Conservation (phyloP, 805 yeast species). For the Cyberlindnera maclurae region DNA sequence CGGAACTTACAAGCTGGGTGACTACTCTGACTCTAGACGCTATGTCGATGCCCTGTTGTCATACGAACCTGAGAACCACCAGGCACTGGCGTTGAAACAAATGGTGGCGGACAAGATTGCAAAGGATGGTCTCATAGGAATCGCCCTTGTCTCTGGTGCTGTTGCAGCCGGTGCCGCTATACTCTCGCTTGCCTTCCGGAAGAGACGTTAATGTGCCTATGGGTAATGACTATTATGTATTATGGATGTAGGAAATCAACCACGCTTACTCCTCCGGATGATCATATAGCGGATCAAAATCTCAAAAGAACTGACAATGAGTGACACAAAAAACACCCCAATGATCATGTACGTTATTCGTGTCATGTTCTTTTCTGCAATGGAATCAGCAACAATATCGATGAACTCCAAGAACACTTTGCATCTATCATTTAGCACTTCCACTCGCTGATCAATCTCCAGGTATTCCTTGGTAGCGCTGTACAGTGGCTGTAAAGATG, state of each 20-base stretch:
- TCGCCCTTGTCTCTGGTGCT: constrained; percentile 81
- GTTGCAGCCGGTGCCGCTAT: constrained; percentile 78
- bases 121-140: constrained; percentile 74
- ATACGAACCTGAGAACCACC: constrained; percentile 80
- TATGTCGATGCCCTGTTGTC: constrained; percentile 72
- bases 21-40: constrained; percentile 76
- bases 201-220: constrained; percentile 19
- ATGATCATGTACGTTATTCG: constrained; percentile 88
- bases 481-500: constrained; percentile 89
- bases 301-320: constrained; percentile 70
- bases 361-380: constrained; percentile 88
- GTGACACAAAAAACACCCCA: constrained; percentile 68
- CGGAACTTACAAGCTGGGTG: constrained; percentile 85
- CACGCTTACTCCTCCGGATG: constrained; percentile 21
- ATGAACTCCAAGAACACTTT: constrained; percentile 90
- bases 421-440: constrained; percentile 88
- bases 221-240: neutral
- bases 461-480: constrained; percentile 84
- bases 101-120: constrained; percentile 82
- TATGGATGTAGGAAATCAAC: neutral
- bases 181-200: constrained; percentile 34
- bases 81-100: constrained; percentile 62
- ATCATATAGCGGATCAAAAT: constrained; percentile 52
- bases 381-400: constrained; percentile 87
- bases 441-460: constrained; percentile 92